Evolutionary conservation across 2,329 filamentous ascomycete genomes (phyloP).

Genomic region (Tolypocladium sp.): DNA sequence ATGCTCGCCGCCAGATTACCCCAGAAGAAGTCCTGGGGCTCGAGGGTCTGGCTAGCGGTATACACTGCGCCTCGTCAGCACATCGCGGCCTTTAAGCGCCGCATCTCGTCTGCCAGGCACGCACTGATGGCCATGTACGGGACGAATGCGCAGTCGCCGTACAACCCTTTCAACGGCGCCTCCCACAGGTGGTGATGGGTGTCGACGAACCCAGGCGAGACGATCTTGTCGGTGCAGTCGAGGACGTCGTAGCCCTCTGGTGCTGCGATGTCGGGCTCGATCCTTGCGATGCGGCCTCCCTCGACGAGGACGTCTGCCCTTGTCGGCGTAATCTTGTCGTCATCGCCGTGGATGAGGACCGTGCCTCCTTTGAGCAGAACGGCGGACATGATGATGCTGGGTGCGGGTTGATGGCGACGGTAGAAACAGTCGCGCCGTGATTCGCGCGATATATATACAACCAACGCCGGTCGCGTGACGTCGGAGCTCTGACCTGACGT

Average conservation of each 20-base stretch:
- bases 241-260: slow-evolving; percentile 15
- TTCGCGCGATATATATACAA: not conserved
- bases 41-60: not conserved
- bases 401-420: not conserved
- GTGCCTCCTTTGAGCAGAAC: not conserved
- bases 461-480: too few relatives aligned
- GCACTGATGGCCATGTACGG: not conserved
- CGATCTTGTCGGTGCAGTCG: slow-evolving; percentile 28
- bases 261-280: not conserved
- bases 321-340: not conserved
- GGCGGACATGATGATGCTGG: not conserved
- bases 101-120: not conserved
- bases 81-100: too few relatives aligned
- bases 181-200: slow-evolving; percentile 38
- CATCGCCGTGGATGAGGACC: not conserved
- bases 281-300: not conserved
- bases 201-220: slow-evolving; percentile 32
- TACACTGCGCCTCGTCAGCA: not conserved
- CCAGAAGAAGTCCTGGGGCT: not conserved
- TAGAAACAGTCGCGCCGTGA: not conserved
- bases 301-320: not conserved
- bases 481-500: not conserved
- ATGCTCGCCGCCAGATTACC: not conserved
- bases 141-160: not conserved
- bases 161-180: slow-evolving; percentile 15